These are phyloP conservation scores for Pichia sp. DNA, from an alignment of 1,139 yeast species.

Conservation along the genomic window DNA sequence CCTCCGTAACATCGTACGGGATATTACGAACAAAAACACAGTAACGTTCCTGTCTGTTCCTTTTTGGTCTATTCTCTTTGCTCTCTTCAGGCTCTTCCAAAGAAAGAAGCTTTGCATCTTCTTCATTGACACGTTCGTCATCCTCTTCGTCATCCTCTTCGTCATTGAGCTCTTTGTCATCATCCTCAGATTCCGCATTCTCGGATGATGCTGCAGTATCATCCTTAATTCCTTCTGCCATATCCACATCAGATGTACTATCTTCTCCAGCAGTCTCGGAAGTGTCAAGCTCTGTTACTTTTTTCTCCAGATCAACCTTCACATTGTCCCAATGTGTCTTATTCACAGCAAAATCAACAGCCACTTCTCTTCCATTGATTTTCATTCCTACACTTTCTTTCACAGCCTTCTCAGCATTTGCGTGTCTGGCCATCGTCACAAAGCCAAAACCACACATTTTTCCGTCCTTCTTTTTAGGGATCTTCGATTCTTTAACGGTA, in stretches of 20 bases:
- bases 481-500: conserved; percentile 81
- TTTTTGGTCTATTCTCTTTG: conserved; percentile 34
- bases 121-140: conserved; percentile 29
- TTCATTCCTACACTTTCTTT: conserved; percentile 68
- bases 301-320: conserved; percentile 42
- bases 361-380: conserved; percentile 87
- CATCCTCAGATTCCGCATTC: conserved; percentile 30
- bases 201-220: conserved; percentile 20
- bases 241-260: conserved; percentile 36
- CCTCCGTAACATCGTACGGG: conserved; percentile 91
- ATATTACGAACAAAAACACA: conserved; percentile 84
- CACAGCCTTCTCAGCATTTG: conserved; percentile 78
- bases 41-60: conserved; percentile 63
- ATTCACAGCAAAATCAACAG: conserved; percentile 90
- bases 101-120: conserved; percentile 30
- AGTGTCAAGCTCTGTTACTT: conserved; percentile 38
- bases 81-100: conserved; percentile 26
- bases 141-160: conserved; percentile 31
- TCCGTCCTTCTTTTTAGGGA: conserved; percentile 85
- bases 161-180: conserved; percentile 26
- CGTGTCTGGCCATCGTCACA: conserved; percentile 78
- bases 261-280: conserved; percentile 37
- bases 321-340: conserved; percentile 70
- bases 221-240: conserved; percentile 24
- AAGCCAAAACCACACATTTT: conserved; percentile 94